Evolutionary conservation across 495 filamentous ascomycete species (phyloP).

Genomic region (Penicillium riverlandense): DNA sequence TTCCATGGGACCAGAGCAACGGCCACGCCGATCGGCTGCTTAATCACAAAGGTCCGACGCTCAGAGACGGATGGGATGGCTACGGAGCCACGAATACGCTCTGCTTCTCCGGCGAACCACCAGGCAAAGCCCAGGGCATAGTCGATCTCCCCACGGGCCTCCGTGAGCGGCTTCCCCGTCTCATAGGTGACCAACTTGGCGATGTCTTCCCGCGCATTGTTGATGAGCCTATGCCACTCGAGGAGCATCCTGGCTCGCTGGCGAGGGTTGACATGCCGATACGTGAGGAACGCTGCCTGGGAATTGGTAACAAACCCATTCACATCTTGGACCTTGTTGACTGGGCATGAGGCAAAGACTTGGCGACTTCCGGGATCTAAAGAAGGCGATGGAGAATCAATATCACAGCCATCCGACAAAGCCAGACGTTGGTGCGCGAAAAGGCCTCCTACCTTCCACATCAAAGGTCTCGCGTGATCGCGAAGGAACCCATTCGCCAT

Average conservation of each 20-base stretch:
- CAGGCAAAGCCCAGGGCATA: constrained; percentile 40
- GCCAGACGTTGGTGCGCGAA: too few relatives aligned
- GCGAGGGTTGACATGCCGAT: constrained; percentile 2
- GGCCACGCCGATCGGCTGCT: constrained; percentile 43
- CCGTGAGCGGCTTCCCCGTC: constrained; percentile 40
- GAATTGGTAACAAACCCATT: constrained; percentile 1
- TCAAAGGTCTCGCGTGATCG: constrained; percentile 1
- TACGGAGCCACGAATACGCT: constrained; percentile 36
- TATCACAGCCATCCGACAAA: too few relatives aligned
- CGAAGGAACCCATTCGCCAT: constrained; percentile 4
- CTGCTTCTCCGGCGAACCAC: constrained; percentile 47
- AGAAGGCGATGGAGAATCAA: too few relatives aligned
- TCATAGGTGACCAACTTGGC: constrained; percentile 40
- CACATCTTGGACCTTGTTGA: constrained; percentile 1
- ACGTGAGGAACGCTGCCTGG: background rate
- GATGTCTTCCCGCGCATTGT: constrained; percentile 33
- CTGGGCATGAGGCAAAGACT: constrained; percentile 3
- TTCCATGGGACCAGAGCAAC: constrained; percentile 35
- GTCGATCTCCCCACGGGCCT: constrained; percentile 39
- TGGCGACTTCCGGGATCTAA: constrained; percentile 1
- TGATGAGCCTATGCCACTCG: constrained; percentile 22
- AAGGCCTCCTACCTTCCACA: background rate
- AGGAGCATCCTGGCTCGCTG: constrained; percentile 12
- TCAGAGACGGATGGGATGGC: constrained; percentile 21
- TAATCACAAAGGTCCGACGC: constrained; percentile 37